These are phyloP conservation scores for Myxozyma mucilagina DNA, from an alignment of 805 yeast species.

Conservation along the genomic window DNA sequence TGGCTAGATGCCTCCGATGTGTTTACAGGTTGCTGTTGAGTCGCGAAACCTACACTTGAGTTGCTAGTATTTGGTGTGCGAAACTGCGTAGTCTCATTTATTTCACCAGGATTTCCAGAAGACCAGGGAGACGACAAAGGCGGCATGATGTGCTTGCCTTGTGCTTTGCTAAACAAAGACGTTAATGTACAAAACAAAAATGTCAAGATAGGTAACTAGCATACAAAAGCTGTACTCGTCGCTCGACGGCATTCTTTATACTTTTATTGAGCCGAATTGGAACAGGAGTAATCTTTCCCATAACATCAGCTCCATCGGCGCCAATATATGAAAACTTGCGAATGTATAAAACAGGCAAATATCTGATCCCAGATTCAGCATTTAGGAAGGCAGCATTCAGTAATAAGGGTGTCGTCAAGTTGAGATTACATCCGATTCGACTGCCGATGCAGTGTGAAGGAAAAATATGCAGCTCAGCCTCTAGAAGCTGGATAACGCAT, in stretches of 20 bases:
- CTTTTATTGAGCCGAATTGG: conserved; percentile 5
- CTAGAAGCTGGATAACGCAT: conserved; percentile 3
- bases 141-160: neutral
- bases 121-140: neutral
- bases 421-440: conserved; percentile 3
- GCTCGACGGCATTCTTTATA: neutral
- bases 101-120: neutral
- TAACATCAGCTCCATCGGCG: conserved; percentile 12
- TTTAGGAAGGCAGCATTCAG: neutral
- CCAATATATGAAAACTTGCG: conserved; percentile 10
- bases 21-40: too few relatives aligned
- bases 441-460: conserved; percentile 9
- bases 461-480: conserved; percentile 11
- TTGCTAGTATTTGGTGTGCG: neutral
- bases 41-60: too few relatives aligned
- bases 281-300: conserved; percentile 6
- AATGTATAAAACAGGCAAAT: conserved; percentile 12
- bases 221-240: neutral
- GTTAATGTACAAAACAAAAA: too few relatives aligned
- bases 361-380: neutral
- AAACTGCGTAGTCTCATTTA: neutral
- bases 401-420: neutral
- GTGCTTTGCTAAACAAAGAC: neutral
- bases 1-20: too few relatives aligned
- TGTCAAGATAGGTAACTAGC: too few relatives aligned